A percentile compares a stretch with the other conserved stretches of the same genome.
Evolutionary conservation across 495 filamentous ascomycete species (phyloP).

Genomic region (Hyaloscypha finlandica): DNA sequence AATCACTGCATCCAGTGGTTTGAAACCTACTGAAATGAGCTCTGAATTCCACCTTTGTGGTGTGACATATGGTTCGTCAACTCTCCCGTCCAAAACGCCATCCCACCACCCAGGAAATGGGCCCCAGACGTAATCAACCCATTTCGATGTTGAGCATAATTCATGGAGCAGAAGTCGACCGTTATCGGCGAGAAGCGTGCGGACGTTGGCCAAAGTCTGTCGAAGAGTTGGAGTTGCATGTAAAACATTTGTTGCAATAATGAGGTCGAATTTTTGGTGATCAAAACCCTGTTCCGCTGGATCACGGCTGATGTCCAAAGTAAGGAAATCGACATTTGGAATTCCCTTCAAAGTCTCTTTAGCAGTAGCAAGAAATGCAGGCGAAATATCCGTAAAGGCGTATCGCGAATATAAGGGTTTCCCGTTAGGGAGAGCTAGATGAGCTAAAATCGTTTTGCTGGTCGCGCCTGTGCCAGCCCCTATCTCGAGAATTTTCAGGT

Average conservation of each 20-base stretch:
- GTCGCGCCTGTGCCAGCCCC: constrained; percentile 41
- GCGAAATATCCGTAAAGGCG: constrained; percentile 47
- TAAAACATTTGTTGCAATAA: constrained; percentile 44
- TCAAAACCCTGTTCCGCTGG: constrained; percentile 42
- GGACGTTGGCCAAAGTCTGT: constrained; percentile 14
- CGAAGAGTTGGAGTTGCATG: constrained; percentile 34
- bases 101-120: constrained; percentile 8
- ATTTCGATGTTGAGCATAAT: not conserved
- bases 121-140: not conserved
- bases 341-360: constrained; percentile 33
- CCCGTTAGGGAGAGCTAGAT: not conserved
- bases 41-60: not conserved
- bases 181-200: not conserved
- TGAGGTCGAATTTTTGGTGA: constrained; percentile 40
- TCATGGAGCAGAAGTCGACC: constrained; percentile 13
- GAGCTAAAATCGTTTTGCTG: constrained; percentile 21
- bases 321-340: constrained; percentile 37
- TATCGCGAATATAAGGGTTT: constrained; percentile 22
- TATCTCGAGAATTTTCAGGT: constrained; percentile 40
- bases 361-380: constrained; percentile 43
- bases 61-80: not conserved
- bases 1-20: not conserved
- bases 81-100: not conserved
- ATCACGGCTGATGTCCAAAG: constrained; percentile 42
- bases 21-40: not conserved